Conservation (phyloP, 2,329 filamentous ascomycete species). For the Ilyonectria destructans region DNA sequence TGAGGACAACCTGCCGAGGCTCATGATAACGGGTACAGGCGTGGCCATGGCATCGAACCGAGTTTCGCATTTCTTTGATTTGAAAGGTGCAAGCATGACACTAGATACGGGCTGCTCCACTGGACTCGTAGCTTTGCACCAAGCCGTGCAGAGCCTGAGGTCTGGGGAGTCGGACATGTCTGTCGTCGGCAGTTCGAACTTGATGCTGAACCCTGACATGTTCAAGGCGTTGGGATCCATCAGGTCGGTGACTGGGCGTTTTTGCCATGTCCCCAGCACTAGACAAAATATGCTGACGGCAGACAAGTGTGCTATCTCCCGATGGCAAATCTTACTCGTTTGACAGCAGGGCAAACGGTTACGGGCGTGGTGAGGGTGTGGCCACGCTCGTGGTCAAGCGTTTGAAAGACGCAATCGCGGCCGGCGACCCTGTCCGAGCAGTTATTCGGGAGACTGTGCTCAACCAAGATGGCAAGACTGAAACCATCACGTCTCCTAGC, state of each 20-base stretch:
- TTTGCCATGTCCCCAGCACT: too few species aligned
- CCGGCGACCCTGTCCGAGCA: conserved; percentile 17
- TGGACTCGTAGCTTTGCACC: not conserved
- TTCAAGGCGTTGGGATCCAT: conserved; percentile 20
- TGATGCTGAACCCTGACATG: conserved; percentile 28
- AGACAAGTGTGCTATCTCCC: too few species aligned
- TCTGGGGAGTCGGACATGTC: conserved; percentile 27
- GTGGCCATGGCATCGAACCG: conserved; percentile 35
- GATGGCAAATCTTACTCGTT: conserved; percentile 27
- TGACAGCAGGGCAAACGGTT: conserved; percentile 27
- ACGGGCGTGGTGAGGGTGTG: conserved; percentile 36
- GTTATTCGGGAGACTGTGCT: conserved; percentile 21
- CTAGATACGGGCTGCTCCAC: conserved; percentile 20
- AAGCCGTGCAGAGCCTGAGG: not conserved
- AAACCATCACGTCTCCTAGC: not conserved
- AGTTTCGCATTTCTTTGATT: conserved; percentile 16
- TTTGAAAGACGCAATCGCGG: conserved; percentile 2
- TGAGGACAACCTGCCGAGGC: not conserved
- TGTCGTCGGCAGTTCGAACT: conserved; percentile 29
- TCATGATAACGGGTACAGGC: not conserved
- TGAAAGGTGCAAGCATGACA: conserved; percentile 15
- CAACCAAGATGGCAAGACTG: conserved; percentile 26
- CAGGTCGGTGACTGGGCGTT: too few species aligned
- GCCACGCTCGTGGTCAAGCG: conserved; percentile 31
- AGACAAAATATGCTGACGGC: too few species aligned